Evolutionary conservation across 495 filamentous ascomycete species (phyloP), one percentile per base, ranked within the genome.

Genomic region (Geoglossum glabrum): DNA sequence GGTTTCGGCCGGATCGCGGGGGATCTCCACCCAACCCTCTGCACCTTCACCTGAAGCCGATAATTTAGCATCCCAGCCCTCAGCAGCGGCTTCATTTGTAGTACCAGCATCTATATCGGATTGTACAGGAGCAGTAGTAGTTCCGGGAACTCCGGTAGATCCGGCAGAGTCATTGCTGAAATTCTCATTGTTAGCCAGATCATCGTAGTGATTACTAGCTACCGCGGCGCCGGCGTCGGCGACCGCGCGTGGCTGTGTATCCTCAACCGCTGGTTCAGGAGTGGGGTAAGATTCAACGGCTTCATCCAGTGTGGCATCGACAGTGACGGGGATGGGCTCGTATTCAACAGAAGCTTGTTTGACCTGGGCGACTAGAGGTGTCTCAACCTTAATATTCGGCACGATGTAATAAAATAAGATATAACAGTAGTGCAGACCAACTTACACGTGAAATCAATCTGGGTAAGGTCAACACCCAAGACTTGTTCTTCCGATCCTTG

Each of bases 201-300:
- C 87, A 47, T 85, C 90, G 40, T 86, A 71, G 45, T 79, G 79
- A 33, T 86, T 89, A 65, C 90, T 78, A 59, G 77, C 82, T n/a
- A n/a, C n/a, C n/a, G n/a, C 59, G 86, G 63, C 1, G 87, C 90
- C 23, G 84, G 86, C 64, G n/a, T 96, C 88, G 38, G 84, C 80
- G 34, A 71, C 66, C 13, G 77, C 70, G 30, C 31, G 31, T 26
- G 58, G n/a, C 8, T 50, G 57, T 33, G 66, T 57, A 30, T 74
- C 71, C 9, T 63, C 54, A 49, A 65, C 59, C 7, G 64, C 62
- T 6, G 60, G 59, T 57, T 60, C 26, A 55, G 46, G 56, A 45
- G 31, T 23, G 26, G 61, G 45, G 6, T 61, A 56, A 47, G 70
- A 63, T 19, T 68, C 69, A 55, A 70, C 67, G 30, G 70, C 72